Percentiles rank a stretch among this genome's conserved stretches.
Conservation (phyloP, 1,139 yeast genomes). For the Suhomyces kunorum region DNA sequence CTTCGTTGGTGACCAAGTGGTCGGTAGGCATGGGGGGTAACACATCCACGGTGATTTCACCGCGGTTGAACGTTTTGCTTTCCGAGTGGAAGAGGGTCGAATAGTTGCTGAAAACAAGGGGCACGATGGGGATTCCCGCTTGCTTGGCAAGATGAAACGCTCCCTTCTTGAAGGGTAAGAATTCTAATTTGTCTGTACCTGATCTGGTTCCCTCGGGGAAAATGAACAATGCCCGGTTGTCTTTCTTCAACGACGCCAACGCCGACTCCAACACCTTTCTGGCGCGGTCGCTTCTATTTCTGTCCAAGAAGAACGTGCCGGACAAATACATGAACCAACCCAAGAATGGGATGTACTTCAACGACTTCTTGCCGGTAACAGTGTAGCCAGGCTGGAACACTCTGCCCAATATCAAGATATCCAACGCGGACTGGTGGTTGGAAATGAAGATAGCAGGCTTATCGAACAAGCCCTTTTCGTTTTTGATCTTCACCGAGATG, state of each 20-base stretch:
- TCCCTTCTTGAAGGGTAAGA: conserved; percentile 92
- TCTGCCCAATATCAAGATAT: conserved; percentile 74
- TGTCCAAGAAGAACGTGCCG: conserved; percentile 88
- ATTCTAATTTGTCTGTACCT: conserved; percentile 60
- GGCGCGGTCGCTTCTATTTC: conserved; percentile 77
- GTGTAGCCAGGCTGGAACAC: conserved; percentile 87
- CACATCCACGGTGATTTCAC: conserved; percentile 64
- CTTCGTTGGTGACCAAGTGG: conserved; percentile 55
- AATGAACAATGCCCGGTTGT: conserved; percentile 74
- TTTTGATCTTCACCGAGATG: conserved; percentile 64
- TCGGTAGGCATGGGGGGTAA: conserved; percentile 66
- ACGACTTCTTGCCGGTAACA: conserved; percentile 86
- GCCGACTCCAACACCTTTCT: conserved; percentile 73
- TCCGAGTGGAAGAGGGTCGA: conserved; percentile 68
- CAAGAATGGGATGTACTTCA: conserved; percentile 84
- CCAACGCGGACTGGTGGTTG: conserved; percentile 91
- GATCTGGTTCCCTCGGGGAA: conserved; percentile 98
- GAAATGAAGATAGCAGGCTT: conserved; percentile 84
- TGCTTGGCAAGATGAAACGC: conserved; percentile 97
- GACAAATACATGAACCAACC: conserved; percentile 95
- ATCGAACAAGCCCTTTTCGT: conserved; percentile 51
- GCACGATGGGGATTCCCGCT: conserved; percentile 85
- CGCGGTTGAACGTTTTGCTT: conserved; percentile 55
- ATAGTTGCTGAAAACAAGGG: conserved; percentile 84
- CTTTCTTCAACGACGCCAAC: conserved; percentile 54